Base-by-base conservation (phyloP, 768 basidiomycete genomes). In the Kondoa malvinella region DNA sequence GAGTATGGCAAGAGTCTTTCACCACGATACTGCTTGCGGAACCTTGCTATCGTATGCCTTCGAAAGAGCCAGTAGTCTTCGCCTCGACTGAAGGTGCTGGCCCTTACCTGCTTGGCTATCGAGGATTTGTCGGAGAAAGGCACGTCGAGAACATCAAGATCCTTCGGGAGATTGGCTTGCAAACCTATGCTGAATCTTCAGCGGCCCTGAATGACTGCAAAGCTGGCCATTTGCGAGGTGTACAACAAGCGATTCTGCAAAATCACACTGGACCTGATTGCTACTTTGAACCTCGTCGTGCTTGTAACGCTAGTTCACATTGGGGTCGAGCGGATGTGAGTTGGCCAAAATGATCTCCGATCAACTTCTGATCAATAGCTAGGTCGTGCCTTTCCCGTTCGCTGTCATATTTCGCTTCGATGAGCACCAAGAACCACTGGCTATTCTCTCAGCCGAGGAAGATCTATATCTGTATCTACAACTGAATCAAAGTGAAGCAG, bases 91-190 rank as follows among this genome's bases (percentile, higher is more conserved):
- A 85, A 67, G 81, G 82, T 62, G 85, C 81, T 74, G 84, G 87
- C 2, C 87, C 88, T 0, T 88, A 86, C 74, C 79, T 89, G 0
- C 77, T 88, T 29, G 74, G 80, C 58, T 89, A 88, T 72, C 66
- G 74, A 16, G 86, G 85, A 2, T 80, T 81, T 1, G 84, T 84
- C 0, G 85, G 80, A 14, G 88, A 88, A 74, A 77, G 88, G 69
- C 85, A 87, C 68, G 83, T 84, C 0, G 88, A 89, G 75, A 87
- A 88, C 72, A 77, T 89, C 65, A 88, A 88, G 87, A 88, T 89
- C 64, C 77, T 88, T 12, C 83, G 86, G 14, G 87, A 88, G 74
- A 79, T 88, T 57, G 88, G 88, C 3, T 78, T 79, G 30, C 63
- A 77, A 12, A 75, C 77, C 4, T 89, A 88, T 74, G 76, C 76